These are phyloP conservation scores for Acacia crassicarpa DNA, from an alignment of 306 rosid genomes.

Conservation along the genomic window DNA sequence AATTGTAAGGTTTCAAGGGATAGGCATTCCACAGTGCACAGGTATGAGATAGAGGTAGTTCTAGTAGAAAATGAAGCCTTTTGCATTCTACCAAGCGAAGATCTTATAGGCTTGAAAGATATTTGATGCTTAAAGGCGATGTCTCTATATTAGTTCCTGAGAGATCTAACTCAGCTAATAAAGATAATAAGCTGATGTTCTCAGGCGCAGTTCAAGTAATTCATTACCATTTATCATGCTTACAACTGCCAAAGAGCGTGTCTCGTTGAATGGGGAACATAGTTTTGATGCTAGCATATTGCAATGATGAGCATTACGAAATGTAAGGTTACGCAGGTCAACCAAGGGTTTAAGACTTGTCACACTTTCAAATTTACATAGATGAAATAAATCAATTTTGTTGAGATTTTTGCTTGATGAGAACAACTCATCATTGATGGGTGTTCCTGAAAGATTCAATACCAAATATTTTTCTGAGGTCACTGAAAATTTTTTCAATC, in stretches of 20 bases:
- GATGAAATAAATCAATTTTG: fast-evolving
- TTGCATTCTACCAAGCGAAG: neutral
- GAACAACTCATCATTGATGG: neutral
- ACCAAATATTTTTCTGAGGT: neutral
- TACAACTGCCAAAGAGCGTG: neutral
- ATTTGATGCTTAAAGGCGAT: neutral
- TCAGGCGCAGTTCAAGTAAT: neutral
- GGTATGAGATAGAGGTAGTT: neutral
- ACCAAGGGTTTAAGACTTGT: neutral
- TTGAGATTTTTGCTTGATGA: neutral
- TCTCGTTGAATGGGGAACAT: neutral
- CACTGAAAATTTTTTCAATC: neutral
- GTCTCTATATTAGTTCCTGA: neutral
- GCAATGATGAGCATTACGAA: neutral
- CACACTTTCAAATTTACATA: neutral
- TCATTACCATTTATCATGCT: neutral
- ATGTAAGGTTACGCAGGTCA: neutral
- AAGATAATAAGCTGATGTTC: neutral
- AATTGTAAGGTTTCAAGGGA: neutral
- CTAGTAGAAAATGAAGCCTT: neutral
- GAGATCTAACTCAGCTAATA: neutral
- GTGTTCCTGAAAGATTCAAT: neutral
- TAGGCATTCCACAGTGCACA: fast-evolving
- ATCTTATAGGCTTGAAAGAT: neutral
- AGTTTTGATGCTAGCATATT: neutral